phyloP scores from a whole-genome alignment of 129 eudicot species.

The Saussurea involucrata region DNA sequence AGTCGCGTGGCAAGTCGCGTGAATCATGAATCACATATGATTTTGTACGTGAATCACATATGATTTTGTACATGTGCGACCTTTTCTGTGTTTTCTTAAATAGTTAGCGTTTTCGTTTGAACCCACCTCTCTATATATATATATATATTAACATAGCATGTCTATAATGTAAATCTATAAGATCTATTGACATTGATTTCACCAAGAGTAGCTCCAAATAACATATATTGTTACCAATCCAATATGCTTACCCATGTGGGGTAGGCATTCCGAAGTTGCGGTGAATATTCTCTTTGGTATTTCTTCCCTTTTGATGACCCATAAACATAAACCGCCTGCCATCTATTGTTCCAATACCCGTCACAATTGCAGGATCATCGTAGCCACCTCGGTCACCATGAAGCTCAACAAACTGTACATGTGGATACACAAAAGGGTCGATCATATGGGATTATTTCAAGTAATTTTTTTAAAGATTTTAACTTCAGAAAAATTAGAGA shows the following conservation, averaged over 20 bases:
- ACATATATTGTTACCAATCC: background rate
- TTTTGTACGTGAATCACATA: no score
- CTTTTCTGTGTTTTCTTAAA: no score
- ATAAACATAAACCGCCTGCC: conserved; percentile 87
- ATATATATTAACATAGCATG: background rate
- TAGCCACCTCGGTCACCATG: conserved; percentile 86
- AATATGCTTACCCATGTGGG: conserved; percentile 78
- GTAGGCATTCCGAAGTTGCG: conserved; percentile 99
- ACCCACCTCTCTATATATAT: no score
- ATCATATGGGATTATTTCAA: background rate
- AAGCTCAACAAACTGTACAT: conserved; percentile 83
- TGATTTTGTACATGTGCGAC: no score
- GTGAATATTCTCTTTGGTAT: conserved; percentile 81
- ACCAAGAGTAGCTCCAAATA: background rate
- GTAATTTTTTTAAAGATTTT: background rate
- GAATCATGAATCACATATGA: no score
- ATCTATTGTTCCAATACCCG: conserved; percentile 78
- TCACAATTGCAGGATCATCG: conserved; percentile 86
- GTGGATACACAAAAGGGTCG: conserved; percentile 9
- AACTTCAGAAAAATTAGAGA: background rate
- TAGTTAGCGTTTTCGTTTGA: no score
- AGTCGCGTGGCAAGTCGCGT: no score
- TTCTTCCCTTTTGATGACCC: conserved; percentile 93
- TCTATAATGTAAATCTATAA: background rate
- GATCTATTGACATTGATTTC: background rate